phyloP scores from a whole-genome alignment of 2,329 filamentous ascomycete genomes.

The Scedosporium minutisporum region DNA sequence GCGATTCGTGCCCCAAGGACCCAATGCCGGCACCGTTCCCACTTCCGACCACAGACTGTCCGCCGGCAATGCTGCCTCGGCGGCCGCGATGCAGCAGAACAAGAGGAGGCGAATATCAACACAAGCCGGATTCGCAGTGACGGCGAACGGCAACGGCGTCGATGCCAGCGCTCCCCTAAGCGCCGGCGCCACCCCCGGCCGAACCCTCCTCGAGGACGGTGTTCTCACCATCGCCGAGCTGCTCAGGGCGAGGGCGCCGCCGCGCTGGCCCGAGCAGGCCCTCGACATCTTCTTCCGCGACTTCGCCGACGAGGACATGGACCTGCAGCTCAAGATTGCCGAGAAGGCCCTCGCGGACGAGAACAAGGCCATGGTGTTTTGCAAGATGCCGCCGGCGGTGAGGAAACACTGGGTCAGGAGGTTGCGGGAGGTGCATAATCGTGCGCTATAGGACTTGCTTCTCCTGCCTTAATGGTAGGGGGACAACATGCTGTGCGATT shows the following conservation, averaged over 20 bases:
- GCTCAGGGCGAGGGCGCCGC: slow-evolving; percentile 24
- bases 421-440: slow-evolving; percentile 33
- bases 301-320: slow-evolving; percentile 46
- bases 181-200: too few relatives aligned
- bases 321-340: slow-evolving; percentile 49
- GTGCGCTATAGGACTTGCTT: background rate
- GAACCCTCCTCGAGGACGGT: slow-evolving; percentile 18
- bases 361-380: slow-evolving; percentile 52
- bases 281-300: slow-evolving; percentile 51
- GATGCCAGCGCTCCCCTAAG: slow-evolving; percentile 7
- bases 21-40: slow-evolving; percentile 24
- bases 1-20: slow-evolving; percentile 15
- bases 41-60: slow-evolving; percentile 9
- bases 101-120: slow-evolving; percentile 4
- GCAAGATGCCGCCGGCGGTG: slow-evolving; percentile 46
- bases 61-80: background rate
- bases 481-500: background rate
- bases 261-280: slow-evolving; percentile 47
- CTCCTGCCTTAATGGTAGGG: background rate
- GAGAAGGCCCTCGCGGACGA: slow-evolving; percentile 50
- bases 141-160: slow-evolving; percentile 12
- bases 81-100: background rate
- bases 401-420: slow-evolving; percentile 47
- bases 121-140: slow-evolving; percentile 19
- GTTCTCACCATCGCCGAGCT: slow-evolving; percentile 27